phyloP scores from a whole-genome alignment of 345 rosid genomes.

The Bretschneidera sinensis region DNA sequence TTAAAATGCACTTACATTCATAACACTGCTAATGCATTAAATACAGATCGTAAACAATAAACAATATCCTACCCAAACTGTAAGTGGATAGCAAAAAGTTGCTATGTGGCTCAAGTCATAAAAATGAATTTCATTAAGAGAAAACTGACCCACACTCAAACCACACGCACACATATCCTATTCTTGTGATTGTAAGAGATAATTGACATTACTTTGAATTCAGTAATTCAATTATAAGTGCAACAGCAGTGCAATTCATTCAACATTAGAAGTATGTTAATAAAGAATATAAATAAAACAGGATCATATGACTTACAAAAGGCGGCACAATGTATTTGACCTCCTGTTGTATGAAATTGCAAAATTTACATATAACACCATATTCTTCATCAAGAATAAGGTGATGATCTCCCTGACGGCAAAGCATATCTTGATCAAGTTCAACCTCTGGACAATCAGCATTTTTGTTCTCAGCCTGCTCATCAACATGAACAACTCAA shows the following conservation, averaged over 20 bases:
- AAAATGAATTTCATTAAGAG: too few species aligned
- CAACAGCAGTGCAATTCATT: too few species aligned
- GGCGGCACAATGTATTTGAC: constrained; percentile 35
- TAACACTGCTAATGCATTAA: background rate
- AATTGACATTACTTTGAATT: too few species aligned
- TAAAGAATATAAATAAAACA: background rate
- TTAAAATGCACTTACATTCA: background rate
- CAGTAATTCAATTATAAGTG: too few species aligned
- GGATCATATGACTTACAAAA: constrained; percentile 35
- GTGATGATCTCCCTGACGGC: constrained; percentile 34
- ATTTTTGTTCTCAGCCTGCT: constrained; percentile 11
- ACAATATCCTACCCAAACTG: background rate
- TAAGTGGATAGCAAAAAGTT: background rate
- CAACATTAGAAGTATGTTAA: too few species aligned
- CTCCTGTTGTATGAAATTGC: constrained; percentile 33
- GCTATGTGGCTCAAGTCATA: too few species aligned
- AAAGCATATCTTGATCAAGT: background rate
- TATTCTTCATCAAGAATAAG: constrained; percentile 39
- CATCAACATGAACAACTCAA: constrained; percentile 9
- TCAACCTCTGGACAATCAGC: constrained; percentile 4
- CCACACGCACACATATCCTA: too few species aligned
- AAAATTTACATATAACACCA: constrained; percentile 41
- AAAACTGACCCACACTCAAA: too few species aligned
- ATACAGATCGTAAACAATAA: background rate
- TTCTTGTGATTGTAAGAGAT: too few species aligned